Evolutionary conservation across 306 rosid species (phyloP), one percentile per base, ranked within the genome.

Genomic region (Lathyrus sativus): DNA sequence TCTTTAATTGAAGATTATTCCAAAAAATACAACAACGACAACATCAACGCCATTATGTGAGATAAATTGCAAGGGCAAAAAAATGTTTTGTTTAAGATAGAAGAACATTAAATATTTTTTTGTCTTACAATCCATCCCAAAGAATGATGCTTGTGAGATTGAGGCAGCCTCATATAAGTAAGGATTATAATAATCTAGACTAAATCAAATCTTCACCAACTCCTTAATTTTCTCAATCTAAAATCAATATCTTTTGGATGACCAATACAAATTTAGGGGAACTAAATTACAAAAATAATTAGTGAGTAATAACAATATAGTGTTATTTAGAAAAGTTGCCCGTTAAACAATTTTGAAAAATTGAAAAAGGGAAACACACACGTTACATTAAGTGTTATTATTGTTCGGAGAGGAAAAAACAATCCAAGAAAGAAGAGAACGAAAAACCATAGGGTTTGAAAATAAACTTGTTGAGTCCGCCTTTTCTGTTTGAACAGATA

Each of bases 391-490:
- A 53, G 19, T 18, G 4, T 5, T 4, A 11, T 6, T 15, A 17
- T 15, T 8, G 9, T 18, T 50, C 3, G 12, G 9, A 9, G 56
- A 50, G 11, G 4, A 53, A 19, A 22, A 19, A 19, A 6, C 22
- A 22, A 15, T 15, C 55, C 10, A 49, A 49, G 12, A 15, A 56
- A 4, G 11, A 55, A 22, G 17, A 13, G 4, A 56, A 26, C 28
- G 38, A 55, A 56, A 56, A 56, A 56, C 39, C 62, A 26, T 56
- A 13, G 59, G 59, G 59, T 56, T 56, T 28, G 39, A 28, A 24
- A 24, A 28, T 7, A 22, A 24, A 53, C 31, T 53, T 51, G 58
- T 10, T 22, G 2, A 49, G 29, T 56, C 41, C 62, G 62, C 62
- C 29, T 7, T 56, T 56, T 28, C 3, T 56, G 41, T 56, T 56